Conservation (phyloP, 306 rosid species). For the Erythrophleum fordii region DNA sequence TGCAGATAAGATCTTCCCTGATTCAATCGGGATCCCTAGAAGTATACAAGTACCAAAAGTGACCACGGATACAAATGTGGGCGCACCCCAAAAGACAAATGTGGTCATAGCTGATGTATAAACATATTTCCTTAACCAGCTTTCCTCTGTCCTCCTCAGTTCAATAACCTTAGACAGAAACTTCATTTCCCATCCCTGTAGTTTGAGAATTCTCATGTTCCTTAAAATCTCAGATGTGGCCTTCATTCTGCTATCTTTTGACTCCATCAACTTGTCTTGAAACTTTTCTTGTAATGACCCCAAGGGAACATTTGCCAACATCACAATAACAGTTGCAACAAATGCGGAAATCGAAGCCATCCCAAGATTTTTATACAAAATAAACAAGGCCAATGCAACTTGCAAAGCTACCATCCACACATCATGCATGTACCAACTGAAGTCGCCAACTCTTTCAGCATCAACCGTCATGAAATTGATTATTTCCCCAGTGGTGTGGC, state of each 20-base stretch:
- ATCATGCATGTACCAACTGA: constrained; percentile 48
- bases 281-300: constrained; percentile 48
- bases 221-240: constrained; percentile 62
- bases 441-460: constrained; percentile 56
- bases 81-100: constrained; percentile 57
- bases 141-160: constrained; percentile 48
- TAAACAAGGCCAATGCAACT: constrained; percentile 45
- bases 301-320: constrained; percentile 57
- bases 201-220: constrained; percentile 65
- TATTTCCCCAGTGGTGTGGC: constrained; percentile 56
- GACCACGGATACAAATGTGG: constrained; percentile 56
- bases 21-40: constrained; percentile 57
- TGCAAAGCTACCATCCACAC: constrained; percentile 50
- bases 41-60: constrained; percentile 57
- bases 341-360: constrained; percentile 55
- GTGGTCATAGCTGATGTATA: constrained; percentile 39
- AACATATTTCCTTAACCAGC: constrained; percentile 52
- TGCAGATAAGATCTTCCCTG: constrained; percentile 61
- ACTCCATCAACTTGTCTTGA: constrained; percentile 59
- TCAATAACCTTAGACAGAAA: constrained; percentile 49
- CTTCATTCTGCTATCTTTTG: constrained; percentile 65
- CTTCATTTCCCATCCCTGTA: constrained; percentile 81
- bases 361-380: constrained; percentile 57
- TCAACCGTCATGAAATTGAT: constrained; percentile 59
- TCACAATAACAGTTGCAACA: constrained; percentile 47